phyloP scores from a whole-genome alignment of 2,329 filamentous ascomycete genomes.

The Penicillium expansum region DNA sequence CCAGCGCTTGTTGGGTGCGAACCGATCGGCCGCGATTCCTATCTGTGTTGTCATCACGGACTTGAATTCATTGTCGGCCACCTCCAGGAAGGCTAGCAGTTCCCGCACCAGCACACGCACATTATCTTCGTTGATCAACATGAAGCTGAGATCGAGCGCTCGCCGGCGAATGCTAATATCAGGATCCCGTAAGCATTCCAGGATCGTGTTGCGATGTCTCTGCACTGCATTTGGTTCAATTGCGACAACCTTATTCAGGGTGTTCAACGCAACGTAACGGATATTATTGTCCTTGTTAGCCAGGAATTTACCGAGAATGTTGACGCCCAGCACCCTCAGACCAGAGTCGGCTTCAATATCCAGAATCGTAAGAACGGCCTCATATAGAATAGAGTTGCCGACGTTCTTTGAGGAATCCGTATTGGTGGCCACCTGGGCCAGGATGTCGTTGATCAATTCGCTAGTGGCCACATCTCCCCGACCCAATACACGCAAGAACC shows the following conservation, averaged over 20 bases:
- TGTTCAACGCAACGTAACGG: conserved; percentile 95
- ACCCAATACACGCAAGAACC: conserved; percentile 78
- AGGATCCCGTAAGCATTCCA: conserved; percentile 92
- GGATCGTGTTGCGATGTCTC: conserved; percentile 91
- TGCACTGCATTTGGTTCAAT: conserved; percentile 98
- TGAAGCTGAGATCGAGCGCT: conserved; percentile 97
- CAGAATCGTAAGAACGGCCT: conserved; percentile 92
- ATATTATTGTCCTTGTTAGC: conserved; percentile 99
- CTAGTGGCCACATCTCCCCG: conserved; percentile 83
- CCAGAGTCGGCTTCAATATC: conserved; percentile 98
- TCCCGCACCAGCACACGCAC: conserved; percentile 91
- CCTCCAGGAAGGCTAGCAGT: conserved; percentile 89
- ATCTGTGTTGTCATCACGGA: conserved; percentile 98
- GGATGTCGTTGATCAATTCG: conserved; percentile 97
- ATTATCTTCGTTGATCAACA: conserved; percentile 94
- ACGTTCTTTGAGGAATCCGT: conserved; percentile 98
- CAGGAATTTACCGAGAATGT: conserved; percentile 96
- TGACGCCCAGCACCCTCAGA: conserved; percentile 88
- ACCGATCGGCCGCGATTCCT: conserved; percentile 92
- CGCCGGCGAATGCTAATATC: conserved; percentile 96
- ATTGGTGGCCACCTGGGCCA: conserved; percentile 96
- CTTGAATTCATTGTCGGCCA: conserved; percentile 98
- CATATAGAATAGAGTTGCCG: conserved; percentile 96
- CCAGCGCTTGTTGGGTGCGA: conserved; percentile 95
- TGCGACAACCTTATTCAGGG: conserved; percentile 94